Conservation (phyloP, 495 filamentous ascomycete genomes). For the Penicillium samsonianum region DNA sequence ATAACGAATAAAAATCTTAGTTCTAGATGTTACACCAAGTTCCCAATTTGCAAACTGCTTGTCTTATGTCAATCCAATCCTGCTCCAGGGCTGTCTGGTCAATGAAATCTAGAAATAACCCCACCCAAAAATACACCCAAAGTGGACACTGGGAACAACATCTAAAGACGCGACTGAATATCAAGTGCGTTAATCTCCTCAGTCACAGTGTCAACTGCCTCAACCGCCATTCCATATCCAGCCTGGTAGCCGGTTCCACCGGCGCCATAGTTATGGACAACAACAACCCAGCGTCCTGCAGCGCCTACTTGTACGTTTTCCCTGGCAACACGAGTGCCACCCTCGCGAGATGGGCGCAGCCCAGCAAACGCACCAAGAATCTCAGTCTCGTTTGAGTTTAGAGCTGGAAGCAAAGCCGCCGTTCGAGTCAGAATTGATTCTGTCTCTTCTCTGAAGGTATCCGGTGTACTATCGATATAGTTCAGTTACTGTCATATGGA, state of each 20-base stretch:
- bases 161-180: background rate
- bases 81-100: background rate
- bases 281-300: background rate
- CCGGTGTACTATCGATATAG: background rate
- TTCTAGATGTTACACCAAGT: background rate
- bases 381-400: constrained; percentile 20
- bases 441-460: constrained; percentile 21
- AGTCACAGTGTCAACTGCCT: constrained; percentile 7
- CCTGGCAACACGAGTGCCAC: constrained; percentile 31
- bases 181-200: background rate
- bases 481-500: background rate
- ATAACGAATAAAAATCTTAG: background rate
- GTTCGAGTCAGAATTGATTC: constrained; percentile 34
- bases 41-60: background rate
- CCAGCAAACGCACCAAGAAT: constrained; percentile 28
- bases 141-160: background rate
- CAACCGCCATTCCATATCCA: constrained; percentile 29
- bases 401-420: constrained; percentile 19
- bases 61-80: background rate
- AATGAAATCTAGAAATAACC: background rate
- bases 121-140: background rate
- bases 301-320: constrained; percentile 13
- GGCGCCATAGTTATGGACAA: constrained; percentile 42
- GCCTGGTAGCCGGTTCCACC: constrained; percentile 30
- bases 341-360: constrained; percentile 32